Evolutionary conservation across 768 basidiomycete species (phyloP), one percentile per base, ranked within the genome.

Genomic region (Naganishia onofrii): DNA sequence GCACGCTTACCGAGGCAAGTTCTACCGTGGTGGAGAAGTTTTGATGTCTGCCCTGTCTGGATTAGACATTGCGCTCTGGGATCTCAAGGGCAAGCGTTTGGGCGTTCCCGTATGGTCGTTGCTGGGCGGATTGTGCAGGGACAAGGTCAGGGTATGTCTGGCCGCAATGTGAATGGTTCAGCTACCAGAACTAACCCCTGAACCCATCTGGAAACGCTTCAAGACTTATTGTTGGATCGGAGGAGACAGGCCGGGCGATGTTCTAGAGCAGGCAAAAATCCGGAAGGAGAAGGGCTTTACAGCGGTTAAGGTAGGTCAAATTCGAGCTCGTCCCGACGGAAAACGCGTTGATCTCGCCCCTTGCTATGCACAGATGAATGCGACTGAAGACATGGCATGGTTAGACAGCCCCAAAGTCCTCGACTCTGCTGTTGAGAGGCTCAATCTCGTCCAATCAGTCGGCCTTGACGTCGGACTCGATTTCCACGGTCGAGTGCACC

Each of bases 11-110:
- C 82, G 87, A 32, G 85, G 84, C n/a, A 82, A 89, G 38, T 90
- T 91, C 80, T 90, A 89, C 78, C 85, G 88, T 38, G 88, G 87
- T 48, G 88, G 88, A 0, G 86, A 86, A 3, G 89, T 90, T 29
- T 80, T 89, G 42, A 90, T 90, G 88, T 88, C 75, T 34, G 80
- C 80, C 42, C 73, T 81, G 57, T 74, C 72, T n/a, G 80, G 79
- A 65, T 74, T 72, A 34, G 78, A 75, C 38, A 72, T 72, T 32
- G 72, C 74, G 26, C 72, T 73, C 72, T 64, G 68, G 67, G 26
- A 67, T 70, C 26, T 73, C 23, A 68, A 68, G 53, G 89, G 89
- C n/a, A 89, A 89, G 80, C 87, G 86, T 38, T 84, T 89, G 1
- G 88, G 88, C 38, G 88, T 87, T 0, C 82, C 82, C 1, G 80